Percentiles rank a stretch among this genome's conserved stretches.
Conservation (phyloP, 169 alveolate species). For the Gregarina niphandrodes region DNA sequence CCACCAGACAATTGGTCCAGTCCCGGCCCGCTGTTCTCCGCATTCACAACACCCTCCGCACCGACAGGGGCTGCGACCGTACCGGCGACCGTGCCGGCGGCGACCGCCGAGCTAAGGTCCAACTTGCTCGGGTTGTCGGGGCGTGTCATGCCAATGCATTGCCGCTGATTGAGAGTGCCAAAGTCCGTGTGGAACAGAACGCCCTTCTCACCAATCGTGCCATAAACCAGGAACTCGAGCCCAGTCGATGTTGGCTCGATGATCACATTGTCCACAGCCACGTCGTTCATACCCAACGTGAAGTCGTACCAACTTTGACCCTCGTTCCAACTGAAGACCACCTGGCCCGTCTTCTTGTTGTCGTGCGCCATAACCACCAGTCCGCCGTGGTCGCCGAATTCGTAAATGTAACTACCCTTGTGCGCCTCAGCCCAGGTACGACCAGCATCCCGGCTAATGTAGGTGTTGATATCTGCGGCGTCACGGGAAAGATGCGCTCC, state of each 20-base stretch:
- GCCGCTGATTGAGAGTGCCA: slow-evolving; percentile 67
- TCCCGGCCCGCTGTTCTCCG: slow-evolving; percentile 20
- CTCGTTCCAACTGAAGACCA: slow-evolving; percentile 73
- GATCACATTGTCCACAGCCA: slow-evolving; percentile 68
- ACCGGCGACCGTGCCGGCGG: no score
- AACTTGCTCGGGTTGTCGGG: no score
- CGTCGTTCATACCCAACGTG: slow-evolving; percentile 48
- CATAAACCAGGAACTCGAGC: slow-evolving; percentile 75
- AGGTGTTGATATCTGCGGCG: slow-evolving; percentile 61
- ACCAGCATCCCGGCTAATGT: slow-evolving; percentile 89
- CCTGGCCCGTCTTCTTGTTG: slow-evolving; percentile 31
- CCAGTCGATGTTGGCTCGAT: slow-evolving; percentile 82
- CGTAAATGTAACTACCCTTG: slow-evolving; percentile 87
- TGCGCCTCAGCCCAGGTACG: slow-evolving; percentile 83
- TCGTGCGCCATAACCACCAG: slow-evolving; percentile 84
- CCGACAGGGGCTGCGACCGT: no score
- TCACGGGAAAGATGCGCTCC: slow-evolving; percentile 59
- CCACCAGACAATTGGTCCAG: not conserved
- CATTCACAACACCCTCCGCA: no score
- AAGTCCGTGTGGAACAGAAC: slow-evolving; percentile 74
- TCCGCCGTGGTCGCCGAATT: slow-evolving; percentile 96
- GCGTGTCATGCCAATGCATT: no score
- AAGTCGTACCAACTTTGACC: slow-evolving; percentile 88
- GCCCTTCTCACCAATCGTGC: slow-evolving; percentile 61
- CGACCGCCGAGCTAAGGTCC: no score